A percentile compares a stretch with the other conserved stretches of the same genome.
Conservation (phyloP, 2,329 filamentous ascomycete genomes). For the Ciborinia camelliae region DNA sequence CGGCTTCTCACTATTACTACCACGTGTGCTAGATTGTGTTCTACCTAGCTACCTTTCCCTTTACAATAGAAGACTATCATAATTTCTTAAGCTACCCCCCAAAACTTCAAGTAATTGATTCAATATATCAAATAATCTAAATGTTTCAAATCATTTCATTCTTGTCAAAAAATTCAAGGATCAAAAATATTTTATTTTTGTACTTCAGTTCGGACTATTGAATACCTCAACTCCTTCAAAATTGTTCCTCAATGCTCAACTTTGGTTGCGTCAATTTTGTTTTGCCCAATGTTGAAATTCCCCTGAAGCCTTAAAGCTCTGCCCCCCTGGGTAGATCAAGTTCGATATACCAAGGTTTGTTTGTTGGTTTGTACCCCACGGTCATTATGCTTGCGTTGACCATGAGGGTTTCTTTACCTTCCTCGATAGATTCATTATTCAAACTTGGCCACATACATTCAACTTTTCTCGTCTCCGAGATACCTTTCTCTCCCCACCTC, state of each 20-base stretch:
- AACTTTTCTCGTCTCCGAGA: background rate
- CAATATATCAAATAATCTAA: too few relatives aligned
- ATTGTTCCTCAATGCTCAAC: background rate
- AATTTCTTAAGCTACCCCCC: too few relatives aligned
- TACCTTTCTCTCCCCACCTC: slow-evolving; percentile 55
- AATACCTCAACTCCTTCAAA: too few relatives aligned
- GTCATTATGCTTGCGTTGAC: slow-evolving; percentile 56
- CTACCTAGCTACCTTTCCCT: too few relatives aligned
- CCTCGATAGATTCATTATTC: background rate
- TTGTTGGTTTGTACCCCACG: slow-evolving; percentile 42
- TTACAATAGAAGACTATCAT: too few relatives aligned
- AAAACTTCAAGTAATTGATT: too few relatives aligned
- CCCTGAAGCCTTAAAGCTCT: background rate
- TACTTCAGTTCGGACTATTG: too few relatives aligned
- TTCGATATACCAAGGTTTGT: slow-evolving; percentile 47
- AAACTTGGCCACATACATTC: background rate
- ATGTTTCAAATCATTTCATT: too few relatives aligned
- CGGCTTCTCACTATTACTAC: too few relatives aligned
- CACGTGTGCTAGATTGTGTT: too few relatives aligned
- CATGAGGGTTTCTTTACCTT: slow-evolving; percentile 33
- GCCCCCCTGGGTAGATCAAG: background rate
- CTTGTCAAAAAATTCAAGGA: too few relatives aligned
- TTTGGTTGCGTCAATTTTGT: background rate
- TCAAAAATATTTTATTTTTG: too few relatives aligned
- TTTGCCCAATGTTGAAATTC: background rate